These are phyloP conservation scores for Cyclotella choctawhatcheeana DNA, from an alignment of 108 stramenopile species.

Conservation along the genomic window DNA sequence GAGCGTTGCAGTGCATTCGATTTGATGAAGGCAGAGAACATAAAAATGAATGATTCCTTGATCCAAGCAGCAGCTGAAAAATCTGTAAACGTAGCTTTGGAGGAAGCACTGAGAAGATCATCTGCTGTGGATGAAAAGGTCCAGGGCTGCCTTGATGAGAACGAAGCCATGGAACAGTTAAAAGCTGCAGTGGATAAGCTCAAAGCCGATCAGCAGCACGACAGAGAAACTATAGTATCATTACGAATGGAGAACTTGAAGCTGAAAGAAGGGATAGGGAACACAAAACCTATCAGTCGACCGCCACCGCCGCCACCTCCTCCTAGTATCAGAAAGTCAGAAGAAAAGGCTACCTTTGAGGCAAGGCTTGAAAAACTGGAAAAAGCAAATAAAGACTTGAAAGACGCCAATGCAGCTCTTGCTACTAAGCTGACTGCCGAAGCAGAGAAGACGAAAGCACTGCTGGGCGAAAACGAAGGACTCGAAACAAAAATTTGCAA, in stretches of 20 bases:
- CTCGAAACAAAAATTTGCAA: conserved; percentile 46
- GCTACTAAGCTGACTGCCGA: conserved; percentile 43
- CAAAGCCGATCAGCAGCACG: conserved; percentile 26
- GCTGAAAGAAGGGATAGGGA: conserved; percentile 11
- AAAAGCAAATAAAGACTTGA: conserved; percentile 36
- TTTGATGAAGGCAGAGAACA: conserved; percentile 11
- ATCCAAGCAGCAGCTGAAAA: conserved; percentile 18
- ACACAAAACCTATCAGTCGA: not conserved
- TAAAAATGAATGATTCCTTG: conserved; percentile 7
- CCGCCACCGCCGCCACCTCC: not conserved
- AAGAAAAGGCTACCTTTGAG: conserved; percentile 25
- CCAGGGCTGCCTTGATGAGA: conserved; percentile 26
- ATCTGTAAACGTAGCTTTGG: conserved; percentile 11
- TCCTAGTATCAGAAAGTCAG: conserved; percentile 1
- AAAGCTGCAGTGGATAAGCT: conserved; percentile 23
- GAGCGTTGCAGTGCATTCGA: conserved; percentile 22
- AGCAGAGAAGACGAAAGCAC: conserved; percentile 44
- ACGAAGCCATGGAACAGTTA: conserved; percentile 23
- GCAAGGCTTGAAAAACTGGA: conserved; percentile 29
- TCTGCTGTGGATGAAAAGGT: no score
- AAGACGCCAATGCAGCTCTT: conserved; percentile 30
- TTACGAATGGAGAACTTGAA: conserved; percentile 33
- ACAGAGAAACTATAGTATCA: conserved; percentile 33
- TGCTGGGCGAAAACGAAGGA: conserved; percentile 39
- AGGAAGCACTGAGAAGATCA: no score